These are phyloP conservation scores for Durio zibethinus DNA, from an alignment of 345 rosid genomes.

Conservation along the genomic window DNA sequence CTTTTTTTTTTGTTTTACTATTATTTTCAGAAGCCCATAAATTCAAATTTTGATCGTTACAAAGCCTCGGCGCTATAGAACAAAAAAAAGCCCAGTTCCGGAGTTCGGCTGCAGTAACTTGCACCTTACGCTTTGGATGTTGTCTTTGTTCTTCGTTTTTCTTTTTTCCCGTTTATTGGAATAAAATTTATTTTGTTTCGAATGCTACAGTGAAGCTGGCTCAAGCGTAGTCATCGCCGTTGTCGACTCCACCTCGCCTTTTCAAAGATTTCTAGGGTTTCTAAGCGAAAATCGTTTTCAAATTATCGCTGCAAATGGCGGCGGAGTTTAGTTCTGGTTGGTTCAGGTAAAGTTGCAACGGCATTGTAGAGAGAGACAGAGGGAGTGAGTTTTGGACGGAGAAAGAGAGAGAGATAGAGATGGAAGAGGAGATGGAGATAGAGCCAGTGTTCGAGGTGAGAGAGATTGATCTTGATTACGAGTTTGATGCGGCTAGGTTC, in stretches of 20 bases:
- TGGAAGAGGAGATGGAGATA: constrained; percentile 46
- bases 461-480: constrained; percentile 79
- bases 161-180: not conserved
- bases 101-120: constrained; percentile 19
- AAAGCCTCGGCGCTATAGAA: constrained; percentile 23
- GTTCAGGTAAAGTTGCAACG: constrained; percentile 20
- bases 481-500: constrained; percentile 82
- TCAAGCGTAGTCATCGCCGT: not conserved
- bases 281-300: not conserved
- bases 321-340: constrained; percentile 6
- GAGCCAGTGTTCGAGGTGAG: constrained; percentile 65
- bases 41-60: constrained; percentile 58
- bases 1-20: not conserved
- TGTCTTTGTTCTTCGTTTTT: constrained; percentile 29
- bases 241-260: constrained; percentile 9
- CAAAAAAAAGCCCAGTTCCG: constrained; percentile 8
- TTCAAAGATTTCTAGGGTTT: constrained; percentile 8
- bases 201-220: constrained; percentile 20
- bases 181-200: constrained; percentile 2
- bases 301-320: not conserved
- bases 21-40: constrained; percentile 6
- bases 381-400: constrained; percentile 26
- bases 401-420: constrained; percentile 29
- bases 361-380: constrained; percentile 21
- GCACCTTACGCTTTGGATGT: constrained; percentile 20